These are phyloP conservation scores for Sanghuangporus sanghuang DNA, from an alignment of 1,284 basidiomycete genomes.

Conservation along the genomic window DNA sequence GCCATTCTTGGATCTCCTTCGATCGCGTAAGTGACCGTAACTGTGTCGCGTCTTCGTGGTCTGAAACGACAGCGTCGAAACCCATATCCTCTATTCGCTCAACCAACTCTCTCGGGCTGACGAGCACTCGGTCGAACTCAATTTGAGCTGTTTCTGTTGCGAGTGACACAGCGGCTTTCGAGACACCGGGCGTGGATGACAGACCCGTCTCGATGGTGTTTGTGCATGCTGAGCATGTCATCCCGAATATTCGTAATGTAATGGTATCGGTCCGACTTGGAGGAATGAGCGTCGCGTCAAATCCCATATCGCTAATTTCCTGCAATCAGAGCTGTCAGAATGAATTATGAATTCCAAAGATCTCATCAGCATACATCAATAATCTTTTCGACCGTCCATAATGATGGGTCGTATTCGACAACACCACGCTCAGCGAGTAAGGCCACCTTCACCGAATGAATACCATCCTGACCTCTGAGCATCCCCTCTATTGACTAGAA, in stretches of 20 bases:
- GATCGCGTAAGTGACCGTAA: conserved; percentile 86
- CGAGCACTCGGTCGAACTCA: conserved; percentile 69
- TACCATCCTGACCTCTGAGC: conserved; percentile 81
- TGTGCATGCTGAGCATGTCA: conserved; percentile 86
- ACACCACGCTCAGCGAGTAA: conserved; percentile 91
- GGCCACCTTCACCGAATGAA: conserved; percentile 86
- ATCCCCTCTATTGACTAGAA: conserved; percentile 87
- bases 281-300: conserved; percentile 78
- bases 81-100: conserved; percentile 86
- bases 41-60: conserved; percentile 83
- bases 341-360: neutral
- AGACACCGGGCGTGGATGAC: conserved; percentile 69
- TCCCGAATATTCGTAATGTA: conserved; percentile 80
- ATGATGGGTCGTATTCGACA: conserved; percentile 78
- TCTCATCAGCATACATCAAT: conserved; percentile 50
- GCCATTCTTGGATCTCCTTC: conserved; percentile 91
- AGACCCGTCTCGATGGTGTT: conserved; percentile 75
- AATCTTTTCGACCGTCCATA: conserved; percentile 82
- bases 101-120: conserved; percentile 81
- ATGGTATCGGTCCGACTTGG: conserved; percentile 58
- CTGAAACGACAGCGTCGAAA: conserved; percentile 85
- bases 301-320: conserved; percentile 92
- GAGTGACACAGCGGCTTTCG: conserved; percentile 66
- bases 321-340: conserved; percentile 27
- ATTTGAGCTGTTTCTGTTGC: conserved; percentile 72